These are phyloP conservation scores for Blepharisma stoltei DNA, from an alignment of 73 alveolate genomes.

Conservation along the genomic window DNA sequence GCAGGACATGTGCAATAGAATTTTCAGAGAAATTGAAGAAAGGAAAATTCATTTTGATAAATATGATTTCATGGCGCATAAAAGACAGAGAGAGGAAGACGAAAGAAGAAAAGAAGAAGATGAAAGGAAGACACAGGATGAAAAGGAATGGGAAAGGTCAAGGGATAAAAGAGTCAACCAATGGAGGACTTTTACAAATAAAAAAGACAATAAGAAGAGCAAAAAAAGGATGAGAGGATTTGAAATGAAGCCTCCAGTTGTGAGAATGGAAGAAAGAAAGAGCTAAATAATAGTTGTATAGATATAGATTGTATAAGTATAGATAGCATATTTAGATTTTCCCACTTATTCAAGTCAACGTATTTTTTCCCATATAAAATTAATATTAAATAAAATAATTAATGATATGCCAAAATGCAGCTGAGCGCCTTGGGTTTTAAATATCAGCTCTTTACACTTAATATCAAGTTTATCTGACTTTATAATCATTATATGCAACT, in stretches of 20 bases:
- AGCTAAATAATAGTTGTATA: no score
- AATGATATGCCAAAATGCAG: no score
- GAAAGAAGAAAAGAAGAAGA: slow-evolving; percentile 70
- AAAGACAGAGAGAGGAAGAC: slow-evolving; percentile 83
- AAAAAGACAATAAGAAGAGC: slow-evolving; percentile 49
- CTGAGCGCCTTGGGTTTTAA: no score
- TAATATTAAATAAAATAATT: no score
- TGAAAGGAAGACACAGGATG: slow-evolving; percentile 65
- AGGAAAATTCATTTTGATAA: slow-evolving; percentile 74
- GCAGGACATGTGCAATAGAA: slow-evolving; percentile 76
- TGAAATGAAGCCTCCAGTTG: slow-evolving; percentile 47
- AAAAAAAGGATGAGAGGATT: slow-evolving; percentile 46
- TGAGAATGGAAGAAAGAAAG: slow-evolving; percentile 48
- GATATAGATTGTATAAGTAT: no score
- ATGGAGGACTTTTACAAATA: slow-evolving; percentile 88
- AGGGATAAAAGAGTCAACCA: slow-evolving; percentile 90
- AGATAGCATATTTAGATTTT: no score
- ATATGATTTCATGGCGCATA: slow-evolving; percentile 65
- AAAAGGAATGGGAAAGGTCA: slow-evolving; percentile 93
- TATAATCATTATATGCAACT: no score
- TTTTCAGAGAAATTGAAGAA: slow-evolving; percentile 91
- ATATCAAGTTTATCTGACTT: no score
- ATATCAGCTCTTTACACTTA: no score
- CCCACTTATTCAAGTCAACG: no score
- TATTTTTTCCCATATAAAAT: no score